phyloP scores from a whole-genome alignment of 371 early-diverging fungal species.

The Mucor plumbeus region DNA sequence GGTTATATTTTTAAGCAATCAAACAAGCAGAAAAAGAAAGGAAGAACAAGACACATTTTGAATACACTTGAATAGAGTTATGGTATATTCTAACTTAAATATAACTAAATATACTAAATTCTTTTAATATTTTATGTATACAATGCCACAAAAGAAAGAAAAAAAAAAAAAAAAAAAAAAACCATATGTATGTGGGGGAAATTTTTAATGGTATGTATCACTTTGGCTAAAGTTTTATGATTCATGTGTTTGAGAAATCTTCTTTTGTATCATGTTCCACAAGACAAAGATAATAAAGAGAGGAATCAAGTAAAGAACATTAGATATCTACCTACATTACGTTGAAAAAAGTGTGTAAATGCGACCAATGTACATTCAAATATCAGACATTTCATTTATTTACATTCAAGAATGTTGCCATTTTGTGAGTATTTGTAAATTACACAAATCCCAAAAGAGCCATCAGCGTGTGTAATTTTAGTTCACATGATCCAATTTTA shows the following conservation, averaged over 20 bases:
- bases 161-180: not conserved
- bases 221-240: constrained; percentile 22
- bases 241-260: constrained; percentile 13
- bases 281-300: not conserved
- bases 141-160: not conserved
- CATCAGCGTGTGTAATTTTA: constrained; percentile 11
- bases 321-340: too few species aligned
- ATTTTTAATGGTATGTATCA: not conserved
- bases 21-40: not conserved
- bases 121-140: not conserved
- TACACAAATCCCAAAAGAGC: constrained; percentile 1
- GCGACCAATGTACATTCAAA: not conserved
- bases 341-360: constrained; percentile 9
- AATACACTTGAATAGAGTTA: not conserved
- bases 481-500: constrained; percentile 1
- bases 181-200: constrained; percentile 14
- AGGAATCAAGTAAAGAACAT: too few species aligned
- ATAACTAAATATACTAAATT: not conserved
- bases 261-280: constrained; percentile 13
- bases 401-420: too few species aligned
- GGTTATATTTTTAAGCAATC: constrained; percentile 14
- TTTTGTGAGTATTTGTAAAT: not conserved
- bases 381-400: not conserved
- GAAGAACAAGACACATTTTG: not conserved
- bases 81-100: not conserved